Evolutionary conservation across 1,284 basidiomycete species (phyloP).

Genomic region (Xerocomus minutiporus): DNA sequence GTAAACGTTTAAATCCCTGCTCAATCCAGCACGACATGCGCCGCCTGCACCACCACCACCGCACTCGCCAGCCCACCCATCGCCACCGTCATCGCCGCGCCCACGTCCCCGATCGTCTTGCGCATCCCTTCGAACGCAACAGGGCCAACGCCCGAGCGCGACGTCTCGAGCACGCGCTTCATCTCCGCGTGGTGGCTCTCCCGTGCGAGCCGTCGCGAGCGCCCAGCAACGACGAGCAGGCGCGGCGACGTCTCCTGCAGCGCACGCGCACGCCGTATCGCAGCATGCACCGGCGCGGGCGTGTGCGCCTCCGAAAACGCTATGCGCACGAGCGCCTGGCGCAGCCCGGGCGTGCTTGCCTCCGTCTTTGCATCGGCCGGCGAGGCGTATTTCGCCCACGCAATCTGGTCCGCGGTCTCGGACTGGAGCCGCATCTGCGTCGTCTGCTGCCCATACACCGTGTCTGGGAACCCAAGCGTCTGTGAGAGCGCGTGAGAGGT

Average conservation of each 20-base stretch:
- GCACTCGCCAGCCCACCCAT: conserved; percentile 17
- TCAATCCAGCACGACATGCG: neutral
- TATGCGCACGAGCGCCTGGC: conserved; percentile 44
- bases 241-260: conserved; percentile 24
- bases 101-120: conserved; percentile 77
- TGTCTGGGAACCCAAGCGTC: conserved; percentile 56
- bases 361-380: neutral
- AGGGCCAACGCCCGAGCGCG: conserved; percentile 27
- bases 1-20: too few species aligned
- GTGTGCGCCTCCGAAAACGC: conserved; percentile 47
- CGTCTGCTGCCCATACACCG: conserved; percentile 56
- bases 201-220: conserved; percentile 66
- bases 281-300: conserved; percentile 48
- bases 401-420: conserved; percentile 66
- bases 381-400: conserved; percentile 54
- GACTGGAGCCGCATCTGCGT: conserved; percentile 58
- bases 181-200: conserved; percentile 61
- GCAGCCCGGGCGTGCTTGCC: neutral
- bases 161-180: conserved; percentile 44
- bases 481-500: conserved; percentile 36
- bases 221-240: conserved; percentile 70
- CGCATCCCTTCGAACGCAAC: conserved; percentile 42
- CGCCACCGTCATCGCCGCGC: conserved; percentile 52
- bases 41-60: conserved; percentile 28
- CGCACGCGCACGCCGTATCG: conserved; percentile 42